Evolutionary conservation across 1,284 basidiomycete genomes (phyloP).

Genomic region (Marasmius oreades): DNA sequence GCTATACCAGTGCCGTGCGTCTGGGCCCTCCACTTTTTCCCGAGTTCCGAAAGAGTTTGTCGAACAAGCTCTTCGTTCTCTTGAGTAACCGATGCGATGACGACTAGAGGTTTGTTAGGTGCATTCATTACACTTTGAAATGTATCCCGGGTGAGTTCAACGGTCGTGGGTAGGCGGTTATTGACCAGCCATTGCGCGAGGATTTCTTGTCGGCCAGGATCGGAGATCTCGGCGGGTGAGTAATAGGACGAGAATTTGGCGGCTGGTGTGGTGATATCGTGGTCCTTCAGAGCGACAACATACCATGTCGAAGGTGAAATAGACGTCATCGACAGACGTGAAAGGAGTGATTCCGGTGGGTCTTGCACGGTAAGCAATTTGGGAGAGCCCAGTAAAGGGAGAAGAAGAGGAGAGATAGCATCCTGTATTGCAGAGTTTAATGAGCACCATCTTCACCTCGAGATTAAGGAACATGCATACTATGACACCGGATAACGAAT

Average conservation of each 20-base stretch:
- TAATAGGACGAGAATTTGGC: conserved; percentile 5
- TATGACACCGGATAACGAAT: conserved; percentile 35
- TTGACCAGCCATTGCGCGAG: conserved; percentile 52
- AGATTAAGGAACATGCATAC: conserved; percentile 30
- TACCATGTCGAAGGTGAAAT: conserved; percentile 40
- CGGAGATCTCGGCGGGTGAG: not conserved
- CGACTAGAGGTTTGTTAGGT: conserved; percentile 67
- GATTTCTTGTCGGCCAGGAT: conserved; percentile 20
- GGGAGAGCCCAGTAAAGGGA: conserved; percentile 64
- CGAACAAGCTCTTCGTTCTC: conserved; percentile 39
- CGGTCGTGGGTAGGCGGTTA: conserved; percentile 67
- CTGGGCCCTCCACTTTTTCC: conserved; percentile 60
- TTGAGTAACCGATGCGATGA: conserved; percentile 56
- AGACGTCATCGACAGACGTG: conserved; percentile 48
- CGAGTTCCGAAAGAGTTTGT: conserved; percentile 49
- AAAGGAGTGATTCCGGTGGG: conserved; percentile 41
- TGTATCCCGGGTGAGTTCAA: conserved; percentile 70
- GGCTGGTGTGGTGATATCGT: conserved; percentile 38
- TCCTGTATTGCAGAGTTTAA: conserved; percentile 20
- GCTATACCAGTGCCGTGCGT: conserved; percentile 34
- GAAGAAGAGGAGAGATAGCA: conserved; percentile 32
- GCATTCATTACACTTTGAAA: conserved; percentile 84
- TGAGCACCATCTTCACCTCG: not conserved
- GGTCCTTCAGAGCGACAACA: conserved; percentile 76
- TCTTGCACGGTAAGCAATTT: conserved; percentile 58